Evolutionary conservation across 495 filamentous ascomycete genomes (phyloP), one percentile per base, ranked within the genome.

Genomic region (Hyaloscypha bicolor): DNA sequence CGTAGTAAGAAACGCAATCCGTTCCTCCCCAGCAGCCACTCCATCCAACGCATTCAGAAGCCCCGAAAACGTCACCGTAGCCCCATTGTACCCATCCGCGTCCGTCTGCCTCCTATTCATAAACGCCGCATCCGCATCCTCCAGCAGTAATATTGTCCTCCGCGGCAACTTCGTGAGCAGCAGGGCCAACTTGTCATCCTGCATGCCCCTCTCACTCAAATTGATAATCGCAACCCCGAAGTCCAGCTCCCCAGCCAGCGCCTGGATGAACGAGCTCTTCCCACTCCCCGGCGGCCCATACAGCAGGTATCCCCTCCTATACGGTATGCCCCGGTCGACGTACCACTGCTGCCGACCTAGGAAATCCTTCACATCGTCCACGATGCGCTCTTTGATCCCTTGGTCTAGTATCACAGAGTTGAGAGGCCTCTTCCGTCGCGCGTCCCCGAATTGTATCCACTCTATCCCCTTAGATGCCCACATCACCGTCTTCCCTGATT

Each of bases 241-340:
- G 73, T 98, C 91, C 61, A 99, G 78, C 67, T 94, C 88, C 14
- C 93, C 96, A 1, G 95, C 95, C 33, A 99, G 80, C 3, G 96
- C 94, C 78, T 97, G 94, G 59, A 98, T 96, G 75, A 99, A 98
- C 2, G 92, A 96, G 70, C 90, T 97, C 77, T 99, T 99, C 25
- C 95, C 95, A 19, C 92, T 96, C 2, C 95, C 95, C 0, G 95
- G 96, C 3, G 94, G 94, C 0, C 95, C 95, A 74, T 97, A 94
- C 5, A 99, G 85, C 48, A 99, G 83, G 77, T 98, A 99, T 2
- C 95, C 95, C 25, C 95, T 84, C 37, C 95, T 88, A 68, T 98
- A 99, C 1, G 95, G 95, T 69, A 99, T 96, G 8, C 95, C 95
- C 8, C 95, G 89, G 73, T 97, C 92, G 32, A 93, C 85, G 71